phyloP scores from a whole-genome alignment of 345 rosid genomes.

The Leavenworthia alabamica region DNA sequence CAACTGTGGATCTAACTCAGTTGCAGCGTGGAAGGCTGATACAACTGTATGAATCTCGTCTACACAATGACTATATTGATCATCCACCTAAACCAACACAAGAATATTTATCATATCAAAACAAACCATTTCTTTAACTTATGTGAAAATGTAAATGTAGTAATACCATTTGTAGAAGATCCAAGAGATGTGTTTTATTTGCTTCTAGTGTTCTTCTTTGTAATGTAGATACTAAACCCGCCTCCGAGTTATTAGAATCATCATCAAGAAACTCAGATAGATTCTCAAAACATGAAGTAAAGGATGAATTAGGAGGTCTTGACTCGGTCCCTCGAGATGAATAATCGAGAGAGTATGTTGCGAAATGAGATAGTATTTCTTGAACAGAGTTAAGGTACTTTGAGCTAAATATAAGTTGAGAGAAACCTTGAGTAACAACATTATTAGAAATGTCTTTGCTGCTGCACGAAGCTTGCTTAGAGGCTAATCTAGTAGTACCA shows the following conservation, averaged over 20 bases:
- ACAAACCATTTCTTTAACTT: background rate
- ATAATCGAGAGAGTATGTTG: constrained; percentile 56
- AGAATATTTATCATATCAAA: background rate
- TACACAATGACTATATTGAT: constrained; percentile 66
- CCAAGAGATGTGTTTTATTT: constrained; percentile 56
- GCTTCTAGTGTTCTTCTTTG: constrained; percentile 39
- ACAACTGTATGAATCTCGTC: constrained; percentile 89
- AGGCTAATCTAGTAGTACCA: constrained; percentile 32
- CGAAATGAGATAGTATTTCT: constrained; percentile 78
- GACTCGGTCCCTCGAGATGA: constrained; percentile 25
- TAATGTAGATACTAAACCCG: constrained; percentile 22
- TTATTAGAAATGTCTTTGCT: constrained; percentile 48
- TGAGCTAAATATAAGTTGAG: constrained; percentile 50
- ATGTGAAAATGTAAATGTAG: background rate
- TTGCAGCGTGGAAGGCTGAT: constrained; percentile 93
- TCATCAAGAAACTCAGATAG: constrained; percentile 27
- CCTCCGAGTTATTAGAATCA: constrained; percentile 26
- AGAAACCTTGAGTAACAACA: constrained; percentile 5
- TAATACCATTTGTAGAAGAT: constrained; percentile 67
- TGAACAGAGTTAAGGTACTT: constrained; percentile 66
- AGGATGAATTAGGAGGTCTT: constrained; percentile 22
- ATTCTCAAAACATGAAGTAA: constrained; percentile 21
- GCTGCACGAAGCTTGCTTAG: constrained; percentile 55
- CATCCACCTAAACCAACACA: constrained; percentile 59
- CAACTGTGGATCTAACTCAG: constrained; percentile 73